Conservation (phyloP, 352 stramenopile genomes). For the Globisporangium iwayamae region DNA sequence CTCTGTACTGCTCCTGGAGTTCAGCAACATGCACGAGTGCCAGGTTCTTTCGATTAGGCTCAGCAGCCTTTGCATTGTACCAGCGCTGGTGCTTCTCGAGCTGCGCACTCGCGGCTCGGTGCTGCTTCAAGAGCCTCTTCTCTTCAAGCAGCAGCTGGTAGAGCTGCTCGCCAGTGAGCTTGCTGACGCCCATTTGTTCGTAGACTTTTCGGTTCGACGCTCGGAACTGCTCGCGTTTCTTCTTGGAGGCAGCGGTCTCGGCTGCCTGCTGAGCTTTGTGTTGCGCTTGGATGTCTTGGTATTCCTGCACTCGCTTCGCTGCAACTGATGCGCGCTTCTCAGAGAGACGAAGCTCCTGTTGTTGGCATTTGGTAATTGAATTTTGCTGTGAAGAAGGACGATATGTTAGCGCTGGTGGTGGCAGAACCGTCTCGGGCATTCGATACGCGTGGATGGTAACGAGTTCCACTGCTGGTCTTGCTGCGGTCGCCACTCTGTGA, state of each 20-base stretch:
- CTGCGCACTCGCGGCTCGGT: constrained; percentile 12
- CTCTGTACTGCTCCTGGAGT: constrained; percentile 12
- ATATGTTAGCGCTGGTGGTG: neutral
- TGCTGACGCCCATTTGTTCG: constrained; percentile 39
- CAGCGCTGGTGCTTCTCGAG: constrained; percentile 31
- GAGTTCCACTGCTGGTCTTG: neutral
- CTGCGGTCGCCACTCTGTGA: neutral
- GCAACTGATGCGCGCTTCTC: constrained; percentile 6
- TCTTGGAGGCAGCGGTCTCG: constrained; percentile 13
- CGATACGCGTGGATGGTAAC: constrained; percentile 11
- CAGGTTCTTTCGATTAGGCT: neutral
- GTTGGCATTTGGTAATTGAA: neutral
- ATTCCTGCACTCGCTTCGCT: constrained; percentile 11
- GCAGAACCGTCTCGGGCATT: neutral
- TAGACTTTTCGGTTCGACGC: constrained; percentile 31
- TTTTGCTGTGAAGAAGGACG: neutral
- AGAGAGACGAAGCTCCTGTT: constrained; percentile 5
- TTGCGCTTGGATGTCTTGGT: constrained; percentile 2
- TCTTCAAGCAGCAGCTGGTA: constrained; percentile 24
- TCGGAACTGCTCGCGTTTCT: constrained; percentile 29
- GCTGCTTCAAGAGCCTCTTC: constrained; percentile 19
- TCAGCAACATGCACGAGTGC: constrained; percentile 19
- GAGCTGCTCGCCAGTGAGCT: constrained; percentile 32
- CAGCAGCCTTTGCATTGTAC: constrained; percentile 26
- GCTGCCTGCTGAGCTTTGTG: constrained; percentile 13